phyloP scores from a whole-genome alignment of 2,329 filamentous ascomycete species.

The Monilinia vaccinii-corymbosi region DNA sequence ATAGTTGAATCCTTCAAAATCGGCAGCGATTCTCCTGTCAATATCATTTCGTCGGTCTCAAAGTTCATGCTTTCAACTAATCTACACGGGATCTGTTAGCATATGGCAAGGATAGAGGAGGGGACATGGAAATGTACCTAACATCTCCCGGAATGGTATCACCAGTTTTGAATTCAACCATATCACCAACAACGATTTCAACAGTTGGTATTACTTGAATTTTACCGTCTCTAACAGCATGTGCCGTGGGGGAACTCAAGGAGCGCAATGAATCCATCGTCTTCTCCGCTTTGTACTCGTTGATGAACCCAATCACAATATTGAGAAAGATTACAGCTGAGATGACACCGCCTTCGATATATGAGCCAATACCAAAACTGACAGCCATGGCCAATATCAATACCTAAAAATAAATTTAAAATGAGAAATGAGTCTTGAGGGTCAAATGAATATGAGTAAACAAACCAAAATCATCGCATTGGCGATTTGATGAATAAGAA shows the following conservation, averaged over 20 bases:
- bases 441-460: background rate
- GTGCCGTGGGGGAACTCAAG: constrained; percentile 41
- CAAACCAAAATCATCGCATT: constrained; percentile 58
- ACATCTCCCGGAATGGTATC: constrained; percentile 36
- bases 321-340: constrained; percentile 49
- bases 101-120: background rate
- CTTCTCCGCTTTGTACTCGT: constrained; percentile 44
- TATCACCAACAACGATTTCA: constrained; percentile 47
- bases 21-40: constrained; percentile 54
- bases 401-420: constrained; percentile 29
- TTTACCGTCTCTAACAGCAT: constrained; percentile 41
- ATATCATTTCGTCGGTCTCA: constrained; percentile 50
- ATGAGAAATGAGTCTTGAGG: constrained; percentile 26
- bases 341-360: constrained; percentile 52
- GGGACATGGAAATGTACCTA: constrained; percentile 18
- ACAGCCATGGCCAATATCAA: constrained; percentile 49
- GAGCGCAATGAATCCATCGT: constrained; percentile 44
- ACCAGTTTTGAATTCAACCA: constrained; percentile 45
- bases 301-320: constrained; percentile 47
- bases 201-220: constrained; percentile 42
- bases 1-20: constrained; percentile 43
- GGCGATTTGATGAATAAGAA: constrained; percentile 55
- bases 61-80: constrained; percentile 46
- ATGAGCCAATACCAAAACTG: constrained; percentile 48
- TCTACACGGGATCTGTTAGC: constrained; percentile 20